Evolutionary conservation across 1,284 basidiomycete genomes (phyloP), one percentile per base, ranked within the genome.

Genomic region (Tilletiopsis washingtonensis): DNA sequence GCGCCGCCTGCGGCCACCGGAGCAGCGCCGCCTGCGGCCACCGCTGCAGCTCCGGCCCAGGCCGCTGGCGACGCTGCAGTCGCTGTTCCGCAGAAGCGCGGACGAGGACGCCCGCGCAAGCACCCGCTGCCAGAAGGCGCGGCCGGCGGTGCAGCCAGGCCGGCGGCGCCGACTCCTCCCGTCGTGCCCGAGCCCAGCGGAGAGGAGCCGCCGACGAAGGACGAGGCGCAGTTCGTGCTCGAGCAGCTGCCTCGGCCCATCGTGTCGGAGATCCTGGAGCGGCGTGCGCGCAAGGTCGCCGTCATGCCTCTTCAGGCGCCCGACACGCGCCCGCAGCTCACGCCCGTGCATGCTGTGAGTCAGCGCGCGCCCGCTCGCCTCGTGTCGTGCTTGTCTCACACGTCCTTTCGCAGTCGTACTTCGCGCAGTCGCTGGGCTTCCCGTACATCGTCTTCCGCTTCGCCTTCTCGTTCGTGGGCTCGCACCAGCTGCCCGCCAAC

Each of bases 381-480:
- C 14, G 14, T 17, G 17, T 45, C 25, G 32, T 34, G 32, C 32
- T 34, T 34, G n/a, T n/a, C n/a, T 34, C 32, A 1, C 32, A 12
- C 12, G 12, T 11, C 32, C 17, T 11, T 1, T 11, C 32, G 17
- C 32, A 34, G 32, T 11, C 17, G 2, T 34, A 34, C 27, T 47
- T 39, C 17, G 37, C 24, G 12, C 21, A 37, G 17, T 23, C 26
- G 11, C 36, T 47, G n/a, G 24, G 36, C 24, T 20, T 40, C 2
- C 45, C 45, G 5, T 5, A 34, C 19, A 40, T 19, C 17, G n/a
- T 27, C 36, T 40, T 47, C 23, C 14, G 24, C 5, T 24, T 34
- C 25, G 36, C 45, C 11, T 47, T 47, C 37, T 12, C 5, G n/a
- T 20, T 47, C 37, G 32, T 47, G 3, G 45, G 40, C 9, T 37